These are phyloP conservation scores for Chlamydomonas applanata DNA, from an alignment of 139 green algal genomes.

Conservation along the genomic window DNA sequence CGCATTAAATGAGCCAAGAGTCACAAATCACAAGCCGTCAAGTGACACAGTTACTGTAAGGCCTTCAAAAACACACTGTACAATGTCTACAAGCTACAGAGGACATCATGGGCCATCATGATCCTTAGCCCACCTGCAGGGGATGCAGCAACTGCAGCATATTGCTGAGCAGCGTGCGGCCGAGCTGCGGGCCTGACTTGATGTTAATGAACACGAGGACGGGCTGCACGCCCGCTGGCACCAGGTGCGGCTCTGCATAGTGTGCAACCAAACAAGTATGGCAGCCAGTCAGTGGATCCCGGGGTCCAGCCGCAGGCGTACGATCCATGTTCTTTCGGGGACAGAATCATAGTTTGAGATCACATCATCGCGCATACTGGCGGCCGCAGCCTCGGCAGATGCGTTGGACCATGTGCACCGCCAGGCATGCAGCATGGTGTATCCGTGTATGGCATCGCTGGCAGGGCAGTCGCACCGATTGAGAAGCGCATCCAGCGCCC, in stretches of 20 bases:
- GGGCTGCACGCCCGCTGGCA: constrained; percentile 36
- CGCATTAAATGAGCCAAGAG: neutral
- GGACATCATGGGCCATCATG: neutral
- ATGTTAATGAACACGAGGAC: constrained; percentile 74
- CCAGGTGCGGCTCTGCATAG: neutral
- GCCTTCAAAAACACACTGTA: neutral
- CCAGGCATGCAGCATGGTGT: too few relatives aligned
- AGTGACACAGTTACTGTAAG: neutral
- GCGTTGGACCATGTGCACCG: too few relatives aligned
- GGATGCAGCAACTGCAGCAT: constrained; percentile 83
- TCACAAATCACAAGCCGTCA: neutral
- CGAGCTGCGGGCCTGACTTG: constrained; percentile 69
- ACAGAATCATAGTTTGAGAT: too few relatives aligned
- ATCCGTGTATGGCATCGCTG: too few relatives aligned
- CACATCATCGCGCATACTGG: too few relatives aligned
- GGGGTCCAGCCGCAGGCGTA: too few relatives aligned
- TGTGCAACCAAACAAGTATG: too few relatives aligned
- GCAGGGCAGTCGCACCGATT: too few relatives aligned
- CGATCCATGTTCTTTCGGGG: too few relatives aligned
- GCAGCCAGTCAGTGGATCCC: too few relatives aligned
- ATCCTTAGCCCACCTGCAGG: constrained; percentile 53
- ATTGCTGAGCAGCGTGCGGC: constrained; percentile 42
- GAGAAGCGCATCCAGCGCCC: too few relatives aligned
- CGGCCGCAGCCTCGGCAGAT: too few relatives aligned
- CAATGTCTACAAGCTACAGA: neutral